These are phyloP conservation scores for Boletus subcaerulescens DNA, from an alignment of 768 basidiomycete species.

Conservation along the genomic window DNA sequence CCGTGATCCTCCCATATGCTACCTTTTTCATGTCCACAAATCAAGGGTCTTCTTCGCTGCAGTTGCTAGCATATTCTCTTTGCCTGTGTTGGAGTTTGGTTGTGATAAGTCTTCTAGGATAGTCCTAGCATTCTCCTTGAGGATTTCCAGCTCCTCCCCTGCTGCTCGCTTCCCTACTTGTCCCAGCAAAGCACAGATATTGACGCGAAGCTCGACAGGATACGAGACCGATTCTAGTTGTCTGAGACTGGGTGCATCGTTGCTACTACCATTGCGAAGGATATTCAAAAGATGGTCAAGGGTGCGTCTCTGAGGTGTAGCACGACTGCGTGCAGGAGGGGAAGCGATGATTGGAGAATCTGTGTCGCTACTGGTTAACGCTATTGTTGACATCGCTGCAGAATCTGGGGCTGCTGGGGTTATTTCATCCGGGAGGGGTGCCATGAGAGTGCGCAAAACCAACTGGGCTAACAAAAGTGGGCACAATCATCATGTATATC, in stretches of 20 bases:
- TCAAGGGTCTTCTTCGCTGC: slow-evolving; percentile 44
- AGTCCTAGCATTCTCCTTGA: slow-evolving; percentile 51
- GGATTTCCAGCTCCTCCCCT: slow-evolving; percentile 43
- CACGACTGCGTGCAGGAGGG: slow-evolving; percentile 36
- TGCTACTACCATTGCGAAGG: slow-evolving; percentile 44
- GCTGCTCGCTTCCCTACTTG: slow-evolving; percentile 56
- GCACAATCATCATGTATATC: neutral
- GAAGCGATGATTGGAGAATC: slow-evolving; percentile 49
- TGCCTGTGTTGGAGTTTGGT: slow-evolving; percentile 31
- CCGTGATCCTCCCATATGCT: neutral
- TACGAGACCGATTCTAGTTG: slow-evolving; percentile 39
- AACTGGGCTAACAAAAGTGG: slow-evolving; percentile 47
- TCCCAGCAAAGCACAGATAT: slow-evolving; percentile 69
- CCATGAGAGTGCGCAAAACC: slow-evolving; percentile 58
- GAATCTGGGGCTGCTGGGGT: slow-evolving; percentile 30
- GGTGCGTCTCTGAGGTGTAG: slow-evolving; percentile 50
- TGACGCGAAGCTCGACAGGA: slow-evolving; percentile 74
- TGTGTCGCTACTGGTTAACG: slow-evolving; percentile 42
- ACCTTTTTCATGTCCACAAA: slow-evolving; percentile 31
- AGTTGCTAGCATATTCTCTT: slow-evolving; percentile 32
- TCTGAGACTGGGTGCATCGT: slow-evolving; percentile 42
- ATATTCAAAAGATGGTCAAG: slow-evolving; percentile 67
- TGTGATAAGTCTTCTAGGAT: slow-evolving; percentile 52
- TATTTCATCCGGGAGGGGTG: slow-evolving; percentile 45
- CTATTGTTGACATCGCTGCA: slow-evolving; percentile 36